These are phyloP conservation scores for Geotrichum phurueaensis DNA, from an alignment of 1,139 yeast genomes.

Conservation along the genomic window DNA sequence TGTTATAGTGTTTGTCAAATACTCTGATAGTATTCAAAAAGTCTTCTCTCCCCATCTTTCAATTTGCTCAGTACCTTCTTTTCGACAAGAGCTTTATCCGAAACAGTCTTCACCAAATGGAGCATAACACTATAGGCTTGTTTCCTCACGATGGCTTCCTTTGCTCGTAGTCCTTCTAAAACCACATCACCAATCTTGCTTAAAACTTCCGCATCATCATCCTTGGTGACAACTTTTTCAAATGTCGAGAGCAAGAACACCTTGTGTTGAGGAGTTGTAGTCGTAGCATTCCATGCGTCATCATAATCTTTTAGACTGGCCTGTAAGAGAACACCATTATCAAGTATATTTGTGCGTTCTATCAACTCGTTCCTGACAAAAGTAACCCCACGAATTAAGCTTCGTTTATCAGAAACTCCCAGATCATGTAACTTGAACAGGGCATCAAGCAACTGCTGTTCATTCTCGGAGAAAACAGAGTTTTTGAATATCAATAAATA, in stretches of 20 bases:
- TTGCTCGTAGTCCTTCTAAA: neutral
- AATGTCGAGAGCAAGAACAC: constrained; percentile 9
- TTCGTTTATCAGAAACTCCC: constrained; percentile 9
- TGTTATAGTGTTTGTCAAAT: neutral
- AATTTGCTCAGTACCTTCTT: neutral
- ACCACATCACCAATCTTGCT: neutral
- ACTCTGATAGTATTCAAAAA: constrained; percentile 9
- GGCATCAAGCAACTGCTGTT: neutral
- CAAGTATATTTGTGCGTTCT: neutral
- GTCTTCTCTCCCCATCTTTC: constrained; percentile 10
- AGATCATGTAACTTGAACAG: constrained; percentile 7
- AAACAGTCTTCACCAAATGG: neutral
- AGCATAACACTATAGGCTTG: constrained; percentile 7
- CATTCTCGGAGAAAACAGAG: neutral
- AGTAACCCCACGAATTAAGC: constrained; percentile 3
- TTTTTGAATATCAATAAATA: neutral
- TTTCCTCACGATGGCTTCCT: constrained; percentile 11
- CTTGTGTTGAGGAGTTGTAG: constrained; percentile 7
- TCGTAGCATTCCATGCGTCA: neutral
- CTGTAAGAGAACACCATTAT: neutral
- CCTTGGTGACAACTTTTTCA: neutral
- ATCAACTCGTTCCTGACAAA: constrained; percentile 7
- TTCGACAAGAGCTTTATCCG: neutral
- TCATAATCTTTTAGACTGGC: neutral
- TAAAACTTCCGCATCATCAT: neutral